Conservation (phyloP, 192 early-diverging fungal genomes). For the Phycomyces nitens region DNA sequence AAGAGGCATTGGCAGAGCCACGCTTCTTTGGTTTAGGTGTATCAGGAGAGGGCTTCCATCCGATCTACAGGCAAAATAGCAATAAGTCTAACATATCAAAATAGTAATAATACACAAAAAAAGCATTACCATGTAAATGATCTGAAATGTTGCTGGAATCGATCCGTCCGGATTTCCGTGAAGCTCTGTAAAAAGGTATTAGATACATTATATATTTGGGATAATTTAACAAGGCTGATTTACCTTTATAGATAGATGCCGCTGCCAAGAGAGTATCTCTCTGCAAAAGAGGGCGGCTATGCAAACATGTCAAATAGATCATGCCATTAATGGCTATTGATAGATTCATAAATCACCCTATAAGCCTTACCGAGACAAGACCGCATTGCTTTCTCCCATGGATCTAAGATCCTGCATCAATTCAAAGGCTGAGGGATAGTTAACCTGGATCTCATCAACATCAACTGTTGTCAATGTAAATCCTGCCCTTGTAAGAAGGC, state of each 20-base stretch:
- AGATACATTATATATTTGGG: conserved; percentile 1
- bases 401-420: conserved; percentile 82
- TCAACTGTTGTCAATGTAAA: conserved; percentile 92
- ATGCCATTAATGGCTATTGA: neutral
- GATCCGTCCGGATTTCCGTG: conserved; percentile 85
- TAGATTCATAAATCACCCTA: neutral
- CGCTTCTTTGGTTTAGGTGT: conserved; percentile 81
- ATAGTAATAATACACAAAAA: neutral
- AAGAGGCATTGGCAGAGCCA: conserved; percentile 75
- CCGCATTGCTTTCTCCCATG: conserved; percentile 95
- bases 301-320: conserved; percentile 8
- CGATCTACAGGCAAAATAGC: conserved; percentile 57
- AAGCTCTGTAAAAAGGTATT: conserved; percentile 53
- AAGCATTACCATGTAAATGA: conserved; percentile 54
- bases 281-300: conserved; percentile 62
- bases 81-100: neutral
- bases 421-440: conserved; percentile 90
- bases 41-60: conserved; percentile 87
- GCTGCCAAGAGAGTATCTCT: conserved; percentile 86
- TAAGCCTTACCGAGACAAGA: conserved; percentile 56
- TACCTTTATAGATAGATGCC: conserved; percentile 83
- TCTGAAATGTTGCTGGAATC: conserved; percentile 93
- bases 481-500: conserved; percentile 76
- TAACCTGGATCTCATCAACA: conserved; percentile 85
- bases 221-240: neutral